Evolutionary conservation across 2,329 filamentous ascomycete species (phyloP).

Genomic region (Pseudocercospora ulei): DNA sequence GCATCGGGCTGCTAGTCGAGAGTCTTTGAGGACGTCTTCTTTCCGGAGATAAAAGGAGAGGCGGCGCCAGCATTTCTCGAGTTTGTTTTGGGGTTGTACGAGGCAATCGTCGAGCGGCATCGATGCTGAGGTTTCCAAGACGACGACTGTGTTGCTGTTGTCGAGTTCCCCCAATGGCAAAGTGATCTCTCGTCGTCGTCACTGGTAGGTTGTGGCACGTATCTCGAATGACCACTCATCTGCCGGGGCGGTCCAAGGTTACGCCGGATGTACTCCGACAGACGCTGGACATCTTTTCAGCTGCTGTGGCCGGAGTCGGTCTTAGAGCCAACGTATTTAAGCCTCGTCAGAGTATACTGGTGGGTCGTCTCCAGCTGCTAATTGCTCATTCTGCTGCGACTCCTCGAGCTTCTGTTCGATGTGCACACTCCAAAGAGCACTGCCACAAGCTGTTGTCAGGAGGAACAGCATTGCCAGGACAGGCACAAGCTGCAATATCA

Average conservation of each 20-base stretch:
- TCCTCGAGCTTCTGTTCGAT: conserved; percentile 52
- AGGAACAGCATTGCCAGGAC: conserved; percentile 90
- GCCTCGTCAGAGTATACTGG: conserved; percentile 31
- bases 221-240: not conserved
- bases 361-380: conserved; percentile 23
- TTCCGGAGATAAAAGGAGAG: conserved; percentile 44
- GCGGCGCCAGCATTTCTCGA: conserved; percentile 47
- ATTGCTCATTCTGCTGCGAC: conserved; percentile 5
- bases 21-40: conserved; percentile 39
- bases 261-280: conserved; percentile 45
- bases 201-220: not conserved
- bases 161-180: conserved; percentile 34
- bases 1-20: conserved; percentile 41
- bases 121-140: conserved; percentile 46
- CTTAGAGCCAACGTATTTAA: conserved; percentile 11
- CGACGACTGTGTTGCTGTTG: conserved; percentile 45
- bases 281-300: conserved; percentile 39
- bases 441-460: conserved; percentile 73
- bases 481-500: conserved; percentile 78
- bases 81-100: conserved; percentile 43
- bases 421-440: conserved; percentile 74
- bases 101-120: conserved; percentile 43
- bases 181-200: conserved; percentile 3
- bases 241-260: conserved; percentile 35
- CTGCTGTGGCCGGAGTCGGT: not conserved